These are phyloP conservation scores for Porogramme epimiltina DNA, from an alignment of 1,284 basidiomycete species.

Conservation along the genomic window DNA sequence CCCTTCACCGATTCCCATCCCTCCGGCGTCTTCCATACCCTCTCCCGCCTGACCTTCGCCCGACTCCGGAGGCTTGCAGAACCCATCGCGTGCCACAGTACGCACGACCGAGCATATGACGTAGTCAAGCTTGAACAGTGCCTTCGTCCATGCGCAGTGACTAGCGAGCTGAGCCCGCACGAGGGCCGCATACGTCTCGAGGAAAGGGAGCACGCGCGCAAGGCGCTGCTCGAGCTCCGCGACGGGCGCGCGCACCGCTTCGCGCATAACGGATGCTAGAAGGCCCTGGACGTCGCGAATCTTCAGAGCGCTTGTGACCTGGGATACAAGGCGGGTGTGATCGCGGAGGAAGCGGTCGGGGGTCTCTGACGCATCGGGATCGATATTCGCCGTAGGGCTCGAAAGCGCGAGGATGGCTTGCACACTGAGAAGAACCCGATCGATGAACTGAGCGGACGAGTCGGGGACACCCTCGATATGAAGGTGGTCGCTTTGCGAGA, in stretches of 20 bases:
- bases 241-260: constrained; percentile 11
- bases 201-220: constrained; percentile 63
- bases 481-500: constrained; percentile 7
- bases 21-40: constrained; percentile 62
- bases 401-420: constrained; percentile 28
- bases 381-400: background rate
- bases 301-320: constrained; percentile 31
- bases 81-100: constrained; percentile 83
- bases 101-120: constrained; percentile 77
- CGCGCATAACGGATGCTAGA: constrained; percentile 1
- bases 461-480: constrained; percentile 1
- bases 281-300: constrained; percentile 25
- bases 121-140: constrained; percentile 85
- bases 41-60: constrained; percentile 51
- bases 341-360: constrained; percentile 34
- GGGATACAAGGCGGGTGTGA: constrained; percentile 23
- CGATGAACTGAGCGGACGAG: constrained; percentile 50
- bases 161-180: constrained; percentile 54
- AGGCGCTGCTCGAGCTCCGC: constrained; percentile 33
- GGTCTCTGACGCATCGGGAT: constrained; percentile 14
- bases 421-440: constrained; percentile 52
- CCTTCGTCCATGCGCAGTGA: constrained; percentile 70
- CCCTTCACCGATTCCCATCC: constrained; percentile 87
- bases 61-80: constrained; percentile 84
- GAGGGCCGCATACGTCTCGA: constrained; percentile 57